Conservation (phyloP, 371 early-diverging fungal genomes). For the Mucor mucedo region DNA sequence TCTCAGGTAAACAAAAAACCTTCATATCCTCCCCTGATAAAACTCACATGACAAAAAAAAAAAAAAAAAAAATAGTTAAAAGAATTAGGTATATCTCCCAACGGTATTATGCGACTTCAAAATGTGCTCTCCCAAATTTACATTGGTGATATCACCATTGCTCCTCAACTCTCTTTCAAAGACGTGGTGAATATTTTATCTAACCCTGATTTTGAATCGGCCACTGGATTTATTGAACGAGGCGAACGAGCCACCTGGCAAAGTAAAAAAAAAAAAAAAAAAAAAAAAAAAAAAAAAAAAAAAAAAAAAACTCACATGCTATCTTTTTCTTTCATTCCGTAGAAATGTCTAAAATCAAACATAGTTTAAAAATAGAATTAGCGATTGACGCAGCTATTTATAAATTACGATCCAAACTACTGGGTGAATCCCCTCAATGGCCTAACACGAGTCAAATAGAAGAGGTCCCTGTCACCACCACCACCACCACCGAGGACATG, state of each 20-base stretch:
- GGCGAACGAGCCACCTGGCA: slow-evolving; percentile 83
- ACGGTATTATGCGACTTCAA: slow-evolving; percentile 59
- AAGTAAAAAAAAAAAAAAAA: slow-evolving; percentile 40
- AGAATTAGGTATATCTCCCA: slow-evolving; percentile 59
- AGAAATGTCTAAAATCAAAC: slow-evolving; percentile 80
- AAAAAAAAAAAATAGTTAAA: slow-evolving; percentile 38
- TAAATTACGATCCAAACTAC: slow-evolving; percentile 4
- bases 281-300: slow-evolving; percentile 7
- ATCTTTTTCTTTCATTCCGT: slow-evolving; percentile 15
- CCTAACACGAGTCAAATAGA: too few species aligned
- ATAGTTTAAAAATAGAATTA: slow-evolving; percentile 78
- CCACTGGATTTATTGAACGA: slow-evolving; percentile 51
- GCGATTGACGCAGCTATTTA: slow-evolving; percentile 76
- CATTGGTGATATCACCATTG: slow-evolving; percentile 82
- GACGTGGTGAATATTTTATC: slow-evolving; percentile 63
- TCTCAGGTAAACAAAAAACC: slow-evolving; percentile 66
- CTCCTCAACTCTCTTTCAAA: slow-evolving; percentile 60
- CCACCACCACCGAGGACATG: neutral
- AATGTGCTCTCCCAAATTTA: slow-evolving; percentile 80
- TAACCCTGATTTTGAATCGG: slow-evolving; percentile 55
- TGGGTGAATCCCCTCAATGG: slow-evolving; percentile 5
- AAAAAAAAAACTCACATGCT: too few species aligned
- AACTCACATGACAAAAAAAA: too few species aligned
- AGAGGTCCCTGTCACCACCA: neutral
- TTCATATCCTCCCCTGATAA: too few species aligned